Percentiles rank a stretch among this genome's conserved stretches.
Evolutionary conservation across 2,329 filamentous ascomycete species (phyloP).

Genomic region (Decorospora gaudefroyi): DNA sequence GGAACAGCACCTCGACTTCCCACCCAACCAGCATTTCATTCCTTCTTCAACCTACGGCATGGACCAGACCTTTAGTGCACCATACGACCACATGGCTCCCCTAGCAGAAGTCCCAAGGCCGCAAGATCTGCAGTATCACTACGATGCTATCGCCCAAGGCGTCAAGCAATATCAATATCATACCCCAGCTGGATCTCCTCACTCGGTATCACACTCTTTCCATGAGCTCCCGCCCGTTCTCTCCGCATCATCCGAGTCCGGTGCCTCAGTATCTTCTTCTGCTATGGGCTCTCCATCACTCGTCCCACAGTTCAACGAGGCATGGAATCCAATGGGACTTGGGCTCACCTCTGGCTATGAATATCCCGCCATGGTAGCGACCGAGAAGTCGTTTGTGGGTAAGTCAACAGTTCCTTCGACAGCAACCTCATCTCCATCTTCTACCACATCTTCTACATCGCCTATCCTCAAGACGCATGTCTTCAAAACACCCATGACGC

Average conservation of each 20-base stretch:
- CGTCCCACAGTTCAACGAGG: constrained; percentile 63
- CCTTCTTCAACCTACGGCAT: constrained; percentile 36
- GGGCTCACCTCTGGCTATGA: constrained; percentile 64
- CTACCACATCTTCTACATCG: constrained; percentile 22
- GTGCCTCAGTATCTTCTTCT: constrained; percentile 57
- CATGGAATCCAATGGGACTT: constrained; percentile 64
- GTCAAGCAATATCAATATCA: constrained; percentile 47
- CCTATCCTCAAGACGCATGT: constrained; percentile 21
- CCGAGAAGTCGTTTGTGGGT: constrained; percentile 56
- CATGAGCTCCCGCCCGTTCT: constrained; percentile 53
- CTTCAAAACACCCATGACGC: constrained; percentile 43
- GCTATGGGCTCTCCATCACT: constrained; percentile 59
- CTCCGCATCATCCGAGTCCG: constrained; percentile 57
- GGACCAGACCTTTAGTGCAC: constrained; percentile 45
- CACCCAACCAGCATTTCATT: constrained; percentile 37
- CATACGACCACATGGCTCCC: constrained; percentile 44
- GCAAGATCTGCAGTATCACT: constrained; percentile 47
- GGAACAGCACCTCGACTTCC: constrained; percentile 41
- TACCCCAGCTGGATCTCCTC: constrained; percentile 50
- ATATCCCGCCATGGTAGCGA: constrained; percentile 54
- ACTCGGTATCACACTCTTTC: constrained; percentile 53
- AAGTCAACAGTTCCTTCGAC: constrained; percentile 52
- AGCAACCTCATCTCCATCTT: constrained; percentile 21
- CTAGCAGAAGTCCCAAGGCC: constrained; percentile 39
- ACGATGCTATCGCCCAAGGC: constrained; percentile 43